Evolutionary conservation across 2,329 filamentous ascomycete species (phyloP).

Genomic region (Verticillium longisporum): DNA sequence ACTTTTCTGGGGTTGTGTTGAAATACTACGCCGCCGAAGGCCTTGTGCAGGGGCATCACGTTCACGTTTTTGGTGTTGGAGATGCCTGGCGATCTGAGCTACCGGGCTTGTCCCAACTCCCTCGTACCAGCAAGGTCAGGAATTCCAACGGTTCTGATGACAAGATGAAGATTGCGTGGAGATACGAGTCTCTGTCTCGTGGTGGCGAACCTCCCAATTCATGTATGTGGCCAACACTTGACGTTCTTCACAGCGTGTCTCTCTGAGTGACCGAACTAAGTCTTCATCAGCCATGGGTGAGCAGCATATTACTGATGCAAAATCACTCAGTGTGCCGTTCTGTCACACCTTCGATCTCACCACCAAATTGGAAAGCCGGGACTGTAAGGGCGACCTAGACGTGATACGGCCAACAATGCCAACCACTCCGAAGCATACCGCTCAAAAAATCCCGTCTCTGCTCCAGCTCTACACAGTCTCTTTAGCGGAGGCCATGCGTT

Average conservation of each 20-base stretch:
- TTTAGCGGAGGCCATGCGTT: conserved; percentile 47
- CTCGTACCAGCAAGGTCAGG: conserved; percentile 29
- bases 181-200: conserved; percentile 68
- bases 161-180: conserved; percentile 98
- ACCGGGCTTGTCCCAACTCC: conserved; percentile 57
- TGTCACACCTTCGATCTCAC: conserved; percentile 69
- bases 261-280: neutral
- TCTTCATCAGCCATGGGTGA: neutral
- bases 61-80: conserved; percentile 77
- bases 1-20: conserved; percentile 79
- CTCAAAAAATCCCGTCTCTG: conserved; percentile 32
- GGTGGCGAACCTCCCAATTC: conserved; percentile 29
- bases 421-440: neutral
- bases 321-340: conserved; percentile 36
- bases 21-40: conserved; percentile 92
- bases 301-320: too few species aligned
- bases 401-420: conserved; percentile 22
- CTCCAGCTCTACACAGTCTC: conserved; percentile 59
- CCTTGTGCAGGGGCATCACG: conserved; percentile 79
- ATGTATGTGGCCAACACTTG: conserved; percentile 6
- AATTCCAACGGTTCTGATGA: conserved; percentile 43
- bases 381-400: conserved; percentile 40
- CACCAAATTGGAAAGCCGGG: conserved; percentile 48
- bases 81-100: conserved; percentile 79
- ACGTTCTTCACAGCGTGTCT: neutral